These are phyloP conservation scores for Ambrosiella xylebori DNA, from an alignment of 2,329 filamentous ascomycete genomes.

Conservation along the genomic window DNA sequence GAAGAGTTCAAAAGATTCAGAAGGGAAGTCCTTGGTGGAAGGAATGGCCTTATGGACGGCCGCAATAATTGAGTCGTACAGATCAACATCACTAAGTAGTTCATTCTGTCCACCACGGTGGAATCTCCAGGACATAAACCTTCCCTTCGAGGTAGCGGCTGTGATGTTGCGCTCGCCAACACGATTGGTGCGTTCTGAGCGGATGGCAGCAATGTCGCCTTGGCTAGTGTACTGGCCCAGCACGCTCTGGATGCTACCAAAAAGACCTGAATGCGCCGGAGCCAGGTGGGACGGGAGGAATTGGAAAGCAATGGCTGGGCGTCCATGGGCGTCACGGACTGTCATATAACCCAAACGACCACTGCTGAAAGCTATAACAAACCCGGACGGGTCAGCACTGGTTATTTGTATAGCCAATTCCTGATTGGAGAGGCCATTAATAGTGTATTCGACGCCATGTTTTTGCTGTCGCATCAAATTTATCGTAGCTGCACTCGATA, in stretches of 20 bases:
- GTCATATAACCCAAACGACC: constrained; percentile 77
- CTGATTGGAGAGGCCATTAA: constrained; percentile 58
- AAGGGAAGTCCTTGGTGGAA: constrained; percentile 29
- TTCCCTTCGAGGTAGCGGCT: constrained; percentile 58
- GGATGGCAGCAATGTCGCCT: constrained; percentile 65
- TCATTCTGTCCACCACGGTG: constrained; percentile 75
- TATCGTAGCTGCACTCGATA: constrained; percentile 72
- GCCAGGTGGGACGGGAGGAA: constrained; percentile 50
- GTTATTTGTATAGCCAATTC: constrained; percentile 64
- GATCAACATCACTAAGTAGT: constrained; percentile 53
- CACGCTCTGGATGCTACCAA: constrained; percentile 65
- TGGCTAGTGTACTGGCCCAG: constrained; percentile 53
- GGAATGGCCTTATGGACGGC: constrained; percentile 41
- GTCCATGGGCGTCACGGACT: constrained; percentile 71
- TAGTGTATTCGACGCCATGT: constrained; percentile 57
- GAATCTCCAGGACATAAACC: constrained; percentile 72
- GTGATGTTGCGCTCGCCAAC: constrained; percentile 76
- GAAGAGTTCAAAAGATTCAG: constrained; percentile 51
- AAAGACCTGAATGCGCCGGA: constrained; percentile 45
- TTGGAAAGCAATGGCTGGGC: constrained; percentile 61
- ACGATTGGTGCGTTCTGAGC: constrained; percentile 50
- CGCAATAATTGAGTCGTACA: constrained; percentile 43
- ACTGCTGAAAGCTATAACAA: constrained; percentile 68
- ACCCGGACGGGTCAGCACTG: constrained; percentile 71
- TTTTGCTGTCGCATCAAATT: constrained; percentile 70